phyloP scores from a whole-genome alignment of 495 filamentous ascomycete species.

The Aspergillus indologenus region DNA sequence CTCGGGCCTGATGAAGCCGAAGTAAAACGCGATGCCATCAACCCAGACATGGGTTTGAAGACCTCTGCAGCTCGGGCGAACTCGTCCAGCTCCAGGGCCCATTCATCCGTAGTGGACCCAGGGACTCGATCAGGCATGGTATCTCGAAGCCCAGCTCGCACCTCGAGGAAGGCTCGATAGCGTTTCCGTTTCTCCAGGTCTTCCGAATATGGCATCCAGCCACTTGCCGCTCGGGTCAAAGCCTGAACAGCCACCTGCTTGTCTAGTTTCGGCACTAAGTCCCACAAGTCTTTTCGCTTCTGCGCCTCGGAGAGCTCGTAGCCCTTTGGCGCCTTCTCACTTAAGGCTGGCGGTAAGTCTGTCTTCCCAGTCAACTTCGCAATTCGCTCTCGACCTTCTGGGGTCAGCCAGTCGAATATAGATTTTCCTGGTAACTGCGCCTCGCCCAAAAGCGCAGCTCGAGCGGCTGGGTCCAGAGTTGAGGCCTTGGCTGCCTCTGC shows the following conservation, averaged over 20 bases:
- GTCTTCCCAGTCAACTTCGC: conserved; percentile 69
- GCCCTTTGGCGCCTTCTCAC: conserved; percentile 67
- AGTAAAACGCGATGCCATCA: conserved; percentile 92
- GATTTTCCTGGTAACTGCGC: conserved; percentile 83
- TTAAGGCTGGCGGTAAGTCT: conserved; percentile 72
- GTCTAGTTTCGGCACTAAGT: conserved; percentile 70
- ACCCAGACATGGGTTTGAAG: conserved; percentile 85
- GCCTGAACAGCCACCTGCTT: conserved; percentile 71
- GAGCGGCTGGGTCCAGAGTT: conserved; percentile 69
- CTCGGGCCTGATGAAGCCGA: conserved; percentile 56
- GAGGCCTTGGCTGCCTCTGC: conserved; percentile 73
- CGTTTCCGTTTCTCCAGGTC: conserved; percentile 72
- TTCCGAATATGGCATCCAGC: conserved; percentile 84
- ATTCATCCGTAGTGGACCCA: conserved; percentile 65
- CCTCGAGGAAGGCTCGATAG: conserved; percentile 78
- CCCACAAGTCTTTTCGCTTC: conserved; percentile 55
- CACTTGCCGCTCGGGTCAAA: conserved; percentile 65
- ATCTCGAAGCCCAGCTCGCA: conserved; percentile 63
- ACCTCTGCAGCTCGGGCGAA: conserved; percentile 87
- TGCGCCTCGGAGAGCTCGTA: conserved; percentile 58
- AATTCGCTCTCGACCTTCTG: conserved; percentile 74
- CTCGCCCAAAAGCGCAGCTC: conserved; percentile 82
- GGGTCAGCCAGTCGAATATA: conserved; percentile 89
- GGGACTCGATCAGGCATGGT: conserved; percentile 57
- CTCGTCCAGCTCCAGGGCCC: conserved; percentile 76